These are phyloP conservation scores for Crassisporium funariophilum DNA, from an alignment of 768 basidiomycete species.

Conservation along the genomic window DNA sequence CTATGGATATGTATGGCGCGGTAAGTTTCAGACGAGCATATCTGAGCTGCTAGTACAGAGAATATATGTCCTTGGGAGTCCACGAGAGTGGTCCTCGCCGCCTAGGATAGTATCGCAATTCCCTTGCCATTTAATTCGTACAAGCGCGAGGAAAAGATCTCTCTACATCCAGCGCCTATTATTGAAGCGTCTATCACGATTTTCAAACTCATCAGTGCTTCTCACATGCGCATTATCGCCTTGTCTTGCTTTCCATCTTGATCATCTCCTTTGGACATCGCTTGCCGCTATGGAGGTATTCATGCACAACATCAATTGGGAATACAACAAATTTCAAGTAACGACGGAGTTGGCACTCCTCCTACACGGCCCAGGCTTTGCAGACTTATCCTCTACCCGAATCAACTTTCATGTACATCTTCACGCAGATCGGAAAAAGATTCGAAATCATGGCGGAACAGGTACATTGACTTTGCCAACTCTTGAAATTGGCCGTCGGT, in stretches of 20 bases:
- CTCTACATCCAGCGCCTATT: slow-evolving; percentile 18
- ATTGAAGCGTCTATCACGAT: slow-evolving; percentile 11
- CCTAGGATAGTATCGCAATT: no score
- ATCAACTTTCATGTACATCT: slow-evolving; percentile 60
- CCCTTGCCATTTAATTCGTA: neutral
- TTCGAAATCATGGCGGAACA: slow-evolving; percentile 37
- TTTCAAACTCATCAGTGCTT: slow-evolving; percentile 13
- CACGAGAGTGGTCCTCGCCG: no score
- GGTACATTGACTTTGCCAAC: slow-evolving; percentile 53
- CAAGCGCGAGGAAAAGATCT: neutral
- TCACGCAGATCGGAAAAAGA: slow-evolving; percentile 37
- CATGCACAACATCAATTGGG: slow-evolving; percentile 39
- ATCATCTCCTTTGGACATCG: slow-evolving; percentile 7
- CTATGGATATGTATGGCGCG: no score
- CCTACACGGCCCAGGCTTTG: slow-evolving; percentile 48
- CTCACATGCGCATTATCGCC: no score
- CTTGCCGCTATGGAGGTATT: slow-evolving; percentile 40
- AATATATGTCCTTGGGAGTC: no score
- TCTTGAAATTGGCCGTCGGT: slow-evolving; percentile 36
- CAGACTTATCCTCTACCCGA: slow-evolving; percentile 23
- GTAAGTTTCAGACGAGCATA: no score
- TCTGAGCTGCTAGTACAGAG: no score
- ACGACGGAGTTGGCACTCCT: slow-evolving; percentile 39
- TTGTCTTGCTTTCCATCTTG: no score
- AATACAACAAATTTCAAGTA: slow-evolving; percentile 31